Conservation (phyloP, 139 green algal genomes). For the Haematococcus lacustris region DNA sequence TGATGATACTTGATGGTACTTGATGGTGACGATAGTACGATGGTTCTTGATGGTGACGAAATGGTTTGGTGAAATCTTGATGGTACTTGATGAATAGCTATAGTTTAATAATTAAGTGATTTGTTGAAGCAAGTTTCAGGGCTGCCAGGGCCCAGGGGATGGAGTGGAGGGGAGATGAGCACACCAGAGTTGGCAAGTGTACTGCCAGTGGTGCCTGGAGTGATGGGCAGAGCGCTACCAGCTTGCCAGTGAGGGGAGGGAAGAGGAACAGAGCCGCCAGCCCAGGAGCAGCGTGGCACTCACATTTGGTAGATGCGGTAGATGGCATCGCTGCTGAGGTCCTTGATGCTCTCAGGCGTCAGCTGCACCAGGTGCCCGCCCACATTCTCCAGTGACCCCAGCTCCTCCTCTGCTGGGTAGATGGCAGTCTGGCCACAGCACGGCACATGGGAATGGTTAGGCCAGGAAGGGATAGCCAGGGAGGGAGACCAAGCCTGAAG, state of each 20-base stretch:
- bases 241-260: neutral
- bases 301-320: conserved; percentile 53
- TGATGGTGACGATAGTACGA: no score
- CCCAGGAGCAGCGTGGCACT: neutral
- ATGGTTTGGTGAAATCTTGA: no score
- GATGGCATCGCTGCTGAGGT: conserved; percentile 43
- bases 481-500: no score
- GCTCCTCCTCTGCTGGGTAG: conserved; percentile 28
- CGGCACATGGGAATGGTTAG: no score
- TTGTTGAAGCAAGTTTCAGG: neutral
- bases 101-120: no score
- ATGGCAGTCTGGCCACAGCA: no score
- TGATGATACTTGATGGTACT: no score
- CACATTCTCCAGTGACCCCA: conserved; percentile 10
- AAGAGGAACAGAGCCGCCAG: neutral
- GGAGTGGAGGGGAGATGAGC: neutral
- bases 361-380: conserved; percentile 26
- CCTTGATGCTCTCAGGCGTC: conserved; percentile 39
- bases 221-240: neutral
- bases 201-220: neutral
- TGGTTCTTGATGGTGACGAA: no score
- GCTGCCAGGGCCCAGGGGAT: neutral
- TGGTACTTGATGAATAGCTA: no score
- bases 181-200: neutral
- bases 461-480: no score